Evolutionary conservation across 2,329 filamentous ascomycete species (phyloP).

Genomic region (Colletotrichum coccodes): DNA sequence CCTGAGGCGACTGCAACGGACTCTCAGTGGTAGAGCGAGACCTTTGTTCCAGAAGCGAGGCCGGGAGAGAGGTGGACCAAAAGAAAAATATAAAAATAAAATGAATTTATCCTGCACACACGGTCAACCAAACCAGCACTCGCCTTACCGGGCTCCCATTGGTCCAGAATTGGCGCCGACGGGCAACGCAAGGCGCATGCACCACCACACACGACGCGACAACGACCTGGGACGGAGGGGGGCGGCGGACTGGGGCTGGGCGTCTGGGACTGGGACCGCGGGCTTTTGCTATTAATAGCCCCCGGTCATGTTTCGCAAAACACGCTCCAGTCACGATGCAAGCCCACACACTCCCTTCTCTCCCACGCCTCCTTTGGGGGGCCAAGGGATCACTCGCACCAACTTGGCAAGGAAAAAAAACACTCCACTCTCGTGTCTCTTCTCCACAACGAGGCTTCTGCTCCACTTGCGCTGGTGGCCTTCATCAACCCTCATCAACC

Average conservation of each 20-base stretch:
- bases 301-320: constrained; percentile 29
- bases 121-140: constrained; percentile 2
- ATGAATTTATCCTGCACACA: constrained; percentile 9
- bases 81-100: constrained; percentile 4
- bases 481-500: not conserved
- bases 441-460: not conserved
- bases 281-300: constrained; percentile 32
- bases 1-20: not conserved
- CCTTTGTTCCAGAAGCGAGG: too few species aligned
- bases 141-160: constrained; percentile 9
- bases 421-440: not conserved
- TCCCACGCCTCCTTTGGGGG: too few species aligned
- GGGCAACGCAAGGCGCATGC: constrained; percentile 22
- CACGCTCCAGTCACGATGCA: constrained; percentile 31
- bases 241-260: too few species aligned
- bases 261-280: not conserved
- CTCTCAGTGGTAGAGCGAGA: too few species aligned
- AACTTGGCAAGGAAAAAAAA: not conserved
- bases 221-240: not conserved
- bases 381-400: constrained; percentile 1
- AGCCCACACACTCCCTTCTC: constrained; percentile 6
- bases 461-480: not conserved
- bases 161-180: constrained; percentile 27
- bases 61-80: not conserved
- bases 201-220: not conserved